Evolutionary conservation across 352 stramenopile genomes (phyloP), one percentile per base, ranked within the genome.

Genomic region (Pythium oligandrum): DNA sequence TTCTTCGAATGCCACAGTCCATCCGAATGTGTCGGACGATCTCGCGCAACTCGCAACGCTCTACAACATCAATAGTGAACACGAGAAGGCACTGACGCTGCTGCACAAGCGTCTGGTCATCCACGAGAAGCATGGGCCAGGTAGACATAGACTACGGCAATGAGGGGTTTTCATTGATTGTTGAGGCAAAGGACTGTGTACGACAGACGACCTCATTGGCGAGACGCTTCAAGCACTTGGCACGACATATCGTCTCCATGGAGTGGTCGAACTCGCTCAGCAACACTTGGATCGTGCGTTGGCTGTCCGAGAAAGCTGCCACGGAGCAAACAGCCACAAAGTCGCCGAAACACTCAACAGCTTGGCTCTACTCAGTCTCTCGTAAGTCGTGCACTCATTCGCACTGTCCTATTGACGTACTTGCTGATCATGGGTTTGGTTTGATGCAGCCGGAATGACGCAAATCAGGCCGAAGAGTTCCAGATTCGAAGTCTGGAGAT

Each of bases 311-410:
- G 65, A 77, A 48, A 61, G 55, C 26, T 83, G 65, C 58, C 66
- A 83, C 55, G 80, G 77, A 30, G 47, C 53, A 11, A 72, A 82
- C 57, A 88, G 73, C 56, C 54, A 73, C 61, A 86, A 88, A 46
- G 80, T 86, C 45, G 78, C 81, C 39, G 81, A 89, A 61, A 91
- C 81, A 17, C 74, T 91, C 61, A 91, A 88, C 59, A 91, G 81
- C 47, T 66, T 91, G 38, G 72, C 76, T 8, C 67, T 91, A 39
- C 57, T 89, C 8, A 59, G 57, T 38, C 70, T 78, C 48, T 44
- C 61, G 71, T 87, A 62, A 52, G 71, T 55, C n/a, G 42, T 39
- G 12, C 44, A 35, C 44, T 51, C 17, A 39, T 40, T 49, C 8
- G 6, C 26, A 47, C 33, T 51, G 9, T 31, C 9, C 17, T 48